Conservation (phyloP, 345 rosid genomes). For the Odontarrhena argentea region DNA sequence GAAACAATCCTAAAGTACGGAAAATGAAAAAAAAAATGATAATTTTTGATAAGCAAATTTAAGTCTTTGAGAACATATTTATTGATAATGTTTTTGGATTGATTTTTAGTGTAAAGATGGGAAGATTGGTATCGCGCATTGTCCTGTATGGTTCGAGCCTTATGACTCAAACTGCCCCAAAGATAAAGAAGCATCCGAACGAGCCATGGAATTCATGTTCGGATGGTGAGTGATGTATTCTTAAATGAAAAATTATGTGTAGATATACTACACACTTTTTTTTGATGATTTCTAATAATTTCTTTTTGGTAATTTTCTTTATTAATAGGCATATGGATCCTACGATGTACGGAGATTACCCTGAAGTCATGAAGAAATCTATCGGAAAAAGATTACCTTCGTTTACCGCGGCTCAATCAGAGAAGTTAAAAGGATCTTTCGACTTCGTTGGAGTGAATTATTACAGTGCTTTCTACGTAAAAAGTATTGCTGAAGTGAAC, state of each 20-base stretch:
- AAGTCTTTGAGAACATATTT: constrained; percentile 1
- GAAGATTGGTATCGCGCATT: constrained; percentile 42
- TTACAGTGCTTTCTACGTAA: constrained; percentile 41
- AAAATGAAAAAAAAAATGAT: not conserved
- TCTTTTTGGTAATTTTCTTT: not conserved
- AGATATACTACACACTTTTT: not conserved
- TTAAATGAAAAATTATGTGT: constrained; percentile 7
- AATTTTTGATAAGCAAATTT: not conserved
- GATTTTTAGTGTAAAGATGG: constrained; percentile 43
- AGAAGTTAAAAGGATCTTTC: constrained; percentile 38
- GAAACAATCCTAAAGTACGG: constrained; percentile 38
- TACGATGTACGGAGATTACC: constrained; percentile 43
- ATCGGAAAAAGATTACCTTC: constrained; percentile 40
- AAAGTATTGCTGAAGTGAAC: constrained; percentile 31
- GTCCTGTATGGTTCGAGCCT: constrained; percentile 45
- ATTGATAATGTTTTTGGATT: constrained; percentile 21
- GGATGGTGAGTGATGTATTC: constrained; percentile 37
- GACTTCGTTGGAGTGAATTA: constrained; percentile 45
- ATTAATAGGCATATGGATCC: constrained; percentile 44
- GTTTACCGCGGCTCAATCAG: constrained; percentile 35
- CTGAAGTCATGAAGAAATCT: constrained; percentile 38
- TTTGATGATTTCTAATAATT: not conserved
- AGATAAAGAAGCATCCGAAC: constrained; percentile 39
- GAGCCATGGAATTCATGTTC: constrained; percentile 45
- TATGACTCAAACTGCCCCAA: constrained; percentile 33